Evolutionary conservation across 2,329 filamentous ascomycete species (phyloP).

Genomic region (Hansfordia pulvinata): DNA sequence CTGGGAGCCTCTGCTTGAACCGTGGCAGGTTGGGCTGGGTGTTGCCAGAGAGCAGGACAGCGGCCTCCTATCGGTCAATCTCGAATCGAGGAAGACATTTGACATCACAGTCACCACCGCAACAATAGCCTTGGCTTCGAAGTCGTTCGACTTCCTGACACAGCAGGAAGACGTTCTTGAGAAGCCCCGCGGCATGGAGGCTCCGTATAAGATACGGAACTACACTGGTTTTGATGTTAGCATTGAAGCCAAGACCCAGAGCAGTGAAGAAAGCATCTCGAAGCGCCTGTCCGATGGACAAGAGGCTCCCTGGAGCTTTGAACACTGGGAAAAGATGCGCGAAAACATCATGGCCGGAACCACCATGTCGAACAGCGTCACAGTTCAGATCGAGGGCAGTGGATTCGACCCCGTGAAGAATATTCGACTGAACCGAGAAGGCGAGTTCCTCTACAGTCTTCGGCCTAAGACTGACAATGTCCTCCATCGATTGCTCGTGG

Average conservation of each 20-base stretch:
- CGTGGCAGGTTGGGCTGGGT: constrained; percentile 89
- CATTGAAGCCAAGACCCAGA: constrained; percentile 62
- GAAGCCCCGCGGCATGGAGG: constrained; percentile 82
- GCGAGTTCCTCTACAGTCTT: constrained; percentile 79
- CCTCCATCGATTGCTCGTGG: constrained; percentile 80
- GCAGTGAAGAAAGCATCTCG: constrained; percentile 55
- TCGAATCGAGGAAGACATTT: constrained; percentile 79
- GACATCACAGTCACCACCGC: constrained; percentile 89
- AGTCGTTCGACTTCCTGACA: constrained; percentile 81
- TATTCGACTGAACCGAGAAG: constrained; percentile 85
- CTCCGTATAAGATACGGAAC: constrained; percentile 87
- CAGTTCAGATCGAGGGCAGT: constrained; percentile 77
- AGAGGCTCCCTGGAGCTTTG: constrained; percentile 90
- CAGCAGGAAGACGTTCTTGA: constrained; percentile 83
- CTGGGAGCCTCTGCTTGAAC: constrained; percentile 93
- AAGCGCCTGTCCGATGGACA: constrained; percentile 76
- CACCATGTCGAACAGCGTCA: constrained; percentile 59
- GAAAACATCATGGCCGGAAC: constrained; percentile 82
- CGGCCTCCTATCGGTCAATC: constrained; percentile 67
- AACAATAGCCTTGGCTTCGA: constrained; percentile 83
- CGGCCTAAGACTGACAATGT: constrained; percentile 77
- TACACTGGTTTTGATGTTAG: constrained; percentile 88
- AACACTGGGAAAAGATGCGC: constrained; percentile 91
- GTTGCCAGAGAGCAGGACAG: constrained; percentile 66
- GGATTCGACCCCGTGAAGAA: constrained; percentile 85